Conservation (phyloP, 2,329 filamentous ascomycete genomes). For the Nannizziopsis barbatae region DNA sequence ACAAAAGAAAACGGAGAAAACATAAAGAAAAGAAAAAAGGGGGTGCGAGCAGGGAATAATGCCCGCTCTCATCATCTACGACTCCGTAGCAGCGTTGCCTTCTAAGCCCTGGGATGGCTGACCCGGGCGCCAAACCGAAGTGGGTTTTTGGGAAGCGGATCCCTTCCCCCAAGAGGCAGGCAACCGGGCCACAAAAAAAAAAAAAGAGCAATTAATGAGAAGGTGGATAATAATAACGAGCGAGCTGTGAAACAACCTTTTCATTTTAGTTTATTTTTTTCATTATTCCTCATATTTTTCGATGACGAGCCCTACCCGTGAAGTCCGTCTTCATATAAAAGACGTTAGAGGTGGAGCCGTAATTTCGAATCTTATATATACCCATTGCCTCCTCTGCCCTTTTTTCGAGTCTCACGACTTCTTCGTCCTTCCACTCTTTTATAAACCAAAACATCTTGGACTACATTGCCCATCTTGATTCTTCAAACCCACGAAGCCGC, state of each 20-base stretch:
- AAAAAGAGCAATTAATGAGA: not conserved
- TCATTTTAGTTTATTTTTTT: not conserved
- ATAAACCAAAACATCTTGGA: not conserved
- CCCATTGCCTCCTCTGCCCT: not conserved
- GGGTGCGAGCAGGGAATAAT: not conserved
- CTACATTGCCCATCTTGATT: not conserved
- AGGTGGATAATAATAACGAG: not conserved
- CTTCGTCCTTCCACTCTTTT: not conserved
- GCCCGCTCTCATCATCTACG: not conserved
- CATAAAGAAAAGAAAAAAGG: not conserved
- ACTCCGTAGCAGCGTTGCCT: constrained; percentile 1
- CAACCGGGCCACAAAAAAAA: not conserved
- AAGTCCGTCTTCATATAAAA: not conserved
- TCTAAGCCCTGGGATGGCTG: constrained; percentile 8
- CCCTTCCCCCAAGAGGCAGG: not conserved
- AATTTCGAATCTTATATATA: constrained; percentile 10
- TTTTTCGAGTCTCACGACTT: not conserved
- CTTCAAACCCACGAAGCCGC: not conserved
- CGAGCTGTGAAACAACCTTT: constrained; percentile 9
- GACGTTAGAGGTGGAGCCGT: constrained; percentile 8
- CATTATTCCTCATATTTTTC: not conserved
- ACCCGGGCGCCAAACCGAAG: constrained; percentile 1
- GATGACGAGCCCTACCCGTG: constrained; percentile 6
- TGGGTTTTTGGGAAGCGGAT: constrained; percentile 5
- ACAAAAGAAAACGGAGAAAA: not conserved